Base-by-base conservation (phyloP, 306 rosid genomes). In the Gillenia trifoliata region DNA sequence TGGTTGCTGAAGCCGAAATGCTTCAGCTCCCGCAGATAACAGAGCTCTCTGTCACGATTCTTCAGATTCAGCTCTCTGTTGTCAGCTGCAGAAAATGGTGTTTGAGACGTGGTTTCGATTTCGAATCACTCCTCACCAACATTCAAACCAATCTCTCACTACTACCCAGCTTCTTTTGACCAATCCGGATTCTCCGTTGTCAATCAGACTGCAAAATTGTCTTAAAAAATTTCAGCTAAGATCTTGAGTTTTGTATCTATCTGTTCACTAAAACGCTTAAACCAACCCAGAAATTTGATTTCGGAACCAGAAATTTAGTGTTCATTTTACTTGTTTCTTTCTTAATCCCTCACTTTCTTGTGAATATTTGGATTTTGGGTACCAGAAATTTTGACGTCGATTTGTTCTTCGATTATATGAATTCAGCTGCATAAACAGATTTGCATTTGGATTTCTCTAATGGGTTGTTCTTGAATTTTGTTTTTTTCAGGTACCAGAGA, bases 401-500 rank as follows among this genome's bases (percentile, higher is more conserved):
- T 25, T 60, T 62, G 66, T 30, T 17, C 22, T 62, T 17, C 11
- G 66, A 62, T 16, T 12, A 7, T 17, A 16, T 29, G 66, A 28
- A 62, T 30, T 62, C 41, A 1, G 17, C 40, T 30, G 41, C 12
- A 3, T 12, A 62, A 62, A 17, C 45, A 25, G 30, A 66, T 34
- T 31, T 57, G 34, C 56, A 17, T 56, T 54, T 34, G 23, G 72
- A 43, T 56, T 68, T 59, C 11, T 12, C 20, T 22, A 33, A 75
- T 8, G 31, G 50, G 64, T n/a, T 31, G 26, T 64, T 3, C 50
- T 23, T 64, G 64, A 28, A 43, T 59, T 71, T 13, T 70, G 25
- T 15, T 63, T 45, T 36, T 68, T 33, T 17, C 82, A 84, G 87
- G 76, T 84, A 77, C 81, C 85, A 79, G 74, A 75, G 86, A 71